phyloP scores from a whole-genome alignment of 2,329 filamentous ascomycete genomes.

The Hymenoscyphus albidus region DNA sequence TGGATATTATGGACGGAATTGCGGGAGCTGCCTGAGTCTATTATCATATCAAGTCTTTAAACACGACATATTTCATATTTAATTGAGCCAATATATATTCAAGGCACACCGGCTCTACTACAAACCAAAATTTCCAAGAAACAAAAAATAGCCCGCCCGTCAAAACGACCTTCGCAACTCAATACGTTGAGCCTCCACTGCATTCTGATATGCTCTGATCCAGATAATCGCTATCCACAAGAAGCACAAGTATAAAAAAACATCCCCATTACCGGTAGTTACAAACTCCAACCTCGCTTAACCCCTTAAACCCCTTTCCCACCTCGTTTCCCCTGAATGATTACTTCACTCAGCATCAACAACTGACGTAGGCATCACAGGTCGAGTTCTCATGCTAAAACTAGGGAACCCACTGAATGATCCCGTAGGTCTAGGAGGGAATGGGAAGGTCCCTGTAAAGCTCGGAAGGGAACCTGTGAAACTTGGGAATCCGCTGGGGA shows the following conservation, averaged over 20 bases:
- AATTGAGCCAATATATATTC: too few species aligned
- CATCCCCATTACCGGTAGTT: too few species aligned
- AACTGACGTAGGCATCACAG: neutral
- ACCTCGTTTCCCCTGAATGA: neutral
- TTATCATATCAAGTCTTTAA: neutral
- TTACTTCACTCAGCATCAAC: neutral
- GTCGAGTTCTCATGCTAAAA: neutral
- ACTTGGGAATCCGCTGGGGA: neutral
- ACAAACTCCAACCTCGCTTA: neutral
- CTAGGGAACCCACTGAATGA: constrained; percentile 1
- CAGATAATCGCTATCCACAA: too few species aligned
- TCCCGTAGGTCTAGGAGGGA: neutral
- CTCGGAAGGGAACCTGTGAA: neutral
- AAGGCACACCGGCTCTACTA: too few species aligned
- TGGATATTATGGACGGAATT: neutral
- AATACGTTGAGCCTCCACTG: too few species aligned
- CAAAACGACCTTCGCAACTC: too few species aligned
- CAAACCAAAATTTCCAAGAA: too few species aligned
- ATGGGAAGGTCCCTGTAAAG: neutral
- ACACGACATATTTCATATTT: too few species aligned
- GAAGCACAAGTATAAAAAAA: too few species aligned
- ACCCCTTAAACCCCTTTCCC: neutral
- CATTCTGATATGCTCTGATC: too few species aligned
- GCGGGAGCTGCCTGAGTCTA: neutral
- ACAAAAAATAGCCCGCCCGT: too few species aligned